Conservation (phyloP, 2,329 filamentous ascomycete species). For the Claviceps cyperi region DNA sequence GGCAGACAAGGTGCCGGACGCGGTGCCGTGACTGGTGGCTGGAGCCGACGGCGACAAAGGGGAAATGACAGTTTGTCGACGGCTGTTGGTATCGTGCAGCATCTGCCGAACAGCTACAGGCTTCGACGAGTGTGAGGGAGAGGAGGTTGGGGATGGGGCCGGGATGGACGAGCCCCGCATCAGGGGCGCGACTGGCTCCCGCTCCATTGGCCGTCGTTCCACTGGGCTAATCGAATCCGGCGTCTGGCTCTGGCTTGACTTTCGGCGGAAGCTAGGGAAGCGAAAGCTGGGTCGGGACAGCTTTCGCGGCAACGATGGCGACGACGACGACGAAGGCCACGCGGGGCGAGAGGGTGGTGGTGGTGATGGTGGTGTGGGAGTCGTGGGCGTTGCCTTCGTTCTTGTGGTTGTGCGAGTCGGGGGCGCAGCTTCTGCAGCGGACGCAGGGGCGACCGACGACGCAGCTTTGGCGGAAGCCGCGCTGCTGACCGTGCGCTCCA, state of each 20-base stretch:
- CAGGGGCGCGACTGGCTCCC: conserved; percentile 9
- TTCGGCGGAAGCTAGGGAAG: conserved; percentile 11
- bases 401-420: neutral
- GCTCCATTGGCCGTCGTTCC: conserved; percentile 9
- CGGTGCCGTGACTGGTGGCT: conserved; percentile 8
- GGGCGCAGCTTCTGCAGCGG: neutral
- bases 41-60: neutral
- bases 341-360: neutral
- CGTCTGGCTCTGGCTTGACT: conserved; percentile 5
- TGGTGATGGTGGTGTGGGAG: neutral
- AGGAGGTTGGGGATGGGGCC: conserved; percentile 8
- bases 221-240: conserved; percentile 5
- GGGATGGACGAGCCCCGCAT: conserved; percentile 11
- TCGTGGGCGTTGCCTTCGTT: neutral
- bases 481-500: too few relatives aligned
- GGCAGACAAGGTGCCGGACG: conserved; percentile 9
- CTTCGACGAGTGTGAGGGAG: conserved; percentile 10
- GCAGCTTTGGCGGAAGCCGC: conserved; percentile 8
- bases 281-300: conserved; percentile 16
- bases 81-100: neutral
- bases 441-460: neutral
- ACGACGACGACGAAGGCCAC: neutral
- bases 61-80: neutral
- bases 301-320: conserved; percentile 6
- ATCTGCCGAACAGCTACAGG: neutral